These are phyloP conservation scores for Erysimum cheiranthoides DNA, from an alignment of 345 rosid genomes.

Conservation along the genomic window DNA sequence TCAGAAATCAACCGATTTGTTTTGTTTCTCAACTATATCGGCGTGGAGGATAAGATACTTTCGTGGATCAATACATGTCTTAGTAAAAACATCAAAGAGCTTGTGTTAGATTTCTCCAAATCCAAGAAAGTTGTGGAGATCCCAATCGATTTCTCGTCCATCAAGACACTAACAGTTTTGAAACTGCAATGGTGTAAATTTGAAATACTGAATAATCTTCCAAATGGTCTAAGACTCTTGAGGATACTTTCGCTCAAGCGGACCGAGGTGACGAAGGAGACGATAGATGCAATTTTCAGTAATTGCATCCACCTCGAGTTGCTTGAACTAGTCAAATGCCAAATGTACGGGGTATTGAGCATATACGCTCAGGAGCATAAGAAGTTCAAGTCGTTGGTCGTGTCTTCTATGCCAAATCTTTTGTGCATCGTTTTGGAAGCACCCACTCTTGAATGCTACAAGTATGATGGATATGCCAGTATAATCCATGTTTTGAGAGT, in stretches of 20 bases:
- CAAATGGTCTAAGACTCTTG: slow-evolving; percentile 10
- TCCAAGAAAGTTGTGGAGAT: background rate
- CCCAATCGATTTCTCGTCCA: background rate
- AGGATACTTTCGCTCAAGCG: background rate
- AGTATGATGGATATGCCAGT: slow-evolving; percentile 21
- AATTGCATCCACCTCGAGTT: slow-evolving; percentile 1
- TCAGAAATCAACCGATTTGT: slow-evolving; percentile 17
- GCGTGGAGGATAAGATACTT: slow-evolving; percentile 7
- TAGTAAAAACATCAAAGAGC: slow-evolving; percentile 9
- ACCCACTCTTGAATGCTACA: slow-evolving; percentile 30
- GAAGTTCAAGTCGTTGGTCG: slow-evolving; percentile 10
- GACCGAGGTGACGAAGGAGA: background rate
- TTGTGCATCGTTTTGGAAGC: background rate
- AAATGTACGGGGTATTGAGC: background rate
- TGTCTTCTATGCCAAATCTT: background rate
- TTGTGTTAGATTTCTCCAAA: slow-evolving; percentile 21
- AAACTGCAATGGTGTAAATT: slow-evolving; percentile 7
- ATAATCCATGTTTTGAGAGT: background rate
- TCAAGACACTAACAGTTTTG: slow-evolving; percentile 7
- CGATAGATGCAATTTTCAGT: background rate
- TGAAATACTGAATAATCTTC: background rate
- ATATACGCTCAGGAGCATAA: slow-evolving; percentile 1
- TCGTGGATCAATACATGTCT: slow-evolving; percentile 6
- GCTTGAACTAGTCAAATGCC: slow-evolving; percentile 7
- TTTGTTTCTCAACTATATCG: background rate